Conservation (phyloP, 2,329 filamentous ascomycete genomes). For the Talaromyces sp. region DNA sequence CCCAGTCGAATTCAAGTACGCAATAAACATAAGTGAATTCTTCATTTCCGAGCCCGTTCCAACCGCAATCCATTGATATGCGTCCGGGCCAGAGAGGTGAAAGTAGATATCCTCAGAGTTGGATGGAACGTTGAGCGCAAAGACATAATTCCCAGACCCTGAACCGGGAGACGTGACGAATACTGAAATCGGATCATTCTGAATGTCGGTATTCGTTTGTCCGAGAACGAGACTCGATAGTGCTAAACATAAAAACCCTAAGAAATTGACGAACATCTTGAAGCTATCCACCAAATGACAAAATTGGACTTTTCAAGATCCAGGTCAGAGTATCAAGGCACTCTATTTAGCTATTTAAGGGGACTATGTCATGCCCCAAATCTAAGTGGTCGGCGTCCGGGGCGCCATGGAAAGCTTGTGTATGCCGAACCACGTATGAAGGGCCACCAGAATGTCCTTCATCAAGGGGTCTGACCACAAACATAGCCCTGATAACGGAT, state of each 20-base stretch:
- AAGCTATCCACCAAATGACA: background rate
- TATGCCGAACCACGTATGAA: background rate
- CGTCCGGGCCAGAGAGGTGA: constrained; percentile 26
- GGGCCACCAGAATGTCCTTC: background rate
- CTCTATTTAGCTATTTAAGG: background rate
- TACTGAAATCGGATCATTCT: constrained; percentile 16
- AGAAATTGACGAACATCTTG: background rate
- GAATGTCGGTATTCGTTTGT: background rate
- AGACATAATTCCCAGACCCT: constrained; percentile 23
- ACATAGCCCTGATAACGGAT: background rate
- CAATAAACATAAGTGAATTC: constrained; percentile 25
- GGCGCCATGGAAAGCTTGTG: background rate
- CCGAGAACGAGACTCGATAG: background rate
- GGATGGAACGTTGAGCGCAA: constrained; percentile 28
- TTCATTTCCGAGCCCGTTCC: constrained; percentile 25
- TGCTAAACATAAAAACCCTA: background rate
- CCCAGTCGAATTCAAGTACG: constrained; percentile 22
- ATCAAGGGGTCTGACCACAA: background rate
- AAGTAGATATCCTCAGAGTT: constrained; percentile 28
- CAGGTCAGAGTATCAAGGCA: background rate
- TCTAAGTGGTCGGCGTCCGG: background rate
- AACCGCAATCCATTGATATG: constrained; percentile 28
- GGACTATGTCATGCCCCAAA: background rate
- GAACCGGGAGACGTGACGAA: constrained; percentile 23
- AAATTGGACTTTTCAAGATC: too few relatives aligned